Evolutionary conservation across 352 stramenopile species (phyloP).

Genomic region (Globisporangium spinosum): DNA sequence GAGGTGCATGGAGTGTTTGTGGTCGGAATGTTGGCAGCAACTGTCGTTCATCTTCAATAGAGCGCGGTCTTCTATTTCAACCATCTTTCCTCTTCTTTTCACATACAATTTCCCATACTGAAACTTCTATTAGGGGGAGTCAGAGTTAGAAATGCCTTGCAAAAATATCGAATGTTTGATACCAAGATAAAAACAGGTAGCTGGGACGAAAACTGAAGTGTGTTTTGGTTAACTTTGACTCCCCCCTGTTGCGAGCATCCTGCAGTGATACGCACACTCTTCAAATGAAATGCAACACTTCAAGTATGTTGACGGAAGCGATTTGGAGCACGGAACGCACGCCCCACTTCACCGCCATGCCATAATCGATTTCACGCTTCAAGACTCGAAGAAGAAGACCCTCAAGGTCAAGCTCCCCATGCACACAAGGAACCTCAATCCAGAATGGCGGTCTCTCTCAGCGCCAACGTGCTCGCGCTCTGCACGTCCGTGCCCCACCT

Average conservation of each 20-base stretch:
- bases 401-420: no score
- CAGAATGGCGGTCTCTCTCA: conserved; percentile 20
- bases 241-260: neutral
- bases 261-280: neutral
- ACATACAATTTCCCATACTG: neutral
- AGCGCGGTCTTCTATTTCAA: neutral
- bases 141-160: no score
- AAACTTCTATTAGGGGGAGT: neutral
- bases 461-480: conserved; percentile 30
- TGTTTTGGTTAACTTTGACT: no score
- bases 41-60: neutral
- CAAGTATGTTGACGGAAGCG: neutral
- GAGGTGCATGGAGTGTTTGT: no score
- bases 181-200: no score
- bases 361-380: neutral
- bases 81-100: neutral
- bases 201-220: no score
- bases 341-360: neutral
- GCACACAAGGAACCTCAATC: neutral
- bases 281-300: neutral
- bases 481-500: conserved; percentile 30
- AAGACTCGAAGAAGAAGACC: no score
- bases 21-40: neutral
- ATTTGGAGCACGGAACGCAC: neutral
- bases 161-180: no score